Percentiles rank a stretch among this genome's conserved stretches.
Conservation (phyloP, 2,329 filamentous ascomycete genomes). For the Fusarium sp. region DNA sequence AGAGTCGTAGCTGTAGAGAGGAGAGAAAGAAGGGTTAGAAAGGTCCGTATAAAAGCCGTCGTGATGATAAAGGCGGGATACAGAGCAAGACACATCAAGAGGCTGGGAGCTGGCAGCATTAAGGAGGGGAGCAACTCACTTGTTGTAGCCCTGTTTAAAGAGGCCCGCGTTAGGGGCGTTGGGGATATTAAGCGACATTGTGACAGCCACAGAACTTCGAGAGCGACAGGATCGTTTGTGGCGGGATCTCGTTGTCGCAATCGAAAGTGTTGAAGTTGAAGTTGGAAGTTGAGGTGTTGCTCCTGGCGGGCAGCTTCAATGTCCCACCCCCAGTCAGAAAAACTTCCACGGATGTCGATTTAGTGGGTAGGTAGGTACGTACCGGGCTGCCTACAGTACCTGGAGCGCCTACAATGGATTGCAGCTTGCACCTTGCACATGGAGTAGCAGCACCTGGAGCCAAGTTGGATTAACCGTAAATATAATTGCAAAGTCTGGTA, state of each 20-base stretch:
- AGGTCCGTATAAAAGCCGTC: not conserved
- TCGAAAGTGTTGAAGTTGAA: constrained; percentile 30
- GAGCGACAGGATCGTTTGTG: constrained; percentile 31
- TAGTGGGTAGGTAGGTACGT: constrained; percentile 45
- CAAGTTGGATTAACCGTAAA: too few species aligned
- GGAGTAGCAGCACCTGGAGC: not conserved
- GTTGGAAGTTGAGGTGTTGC: constrained; percentile 39
- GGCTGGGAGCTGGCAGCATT: constrained; percentile 44
- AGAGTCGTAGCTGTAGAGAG: constrained; percentile 81
- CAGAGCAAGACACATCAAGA: constrained; percentile 34
- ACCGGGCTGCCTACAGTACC: constrained; percentile 39
- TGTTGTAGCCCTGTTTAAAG: constrained; percentile 97
- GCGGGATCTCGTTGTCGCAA: constrained; percentile 32
- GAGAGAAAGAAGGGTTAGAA: constrained; percentile 7
- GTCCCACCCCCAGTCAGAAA: constrained; percentile 39
- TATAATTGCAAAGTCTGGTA: not conserved
- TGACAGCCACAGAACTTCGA: constrained; percentile 40
- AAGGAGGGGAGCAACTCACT: constrained; percentile 66
- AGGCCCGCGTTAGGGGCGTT: constrained; percentile 91
- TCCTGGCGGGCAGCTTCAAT: constrained; percentile 40
- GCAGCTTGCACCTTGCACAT: not conserved
- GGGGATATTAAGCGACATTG: constrained; percentile 96
- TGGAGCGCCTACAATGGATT: not conserved
- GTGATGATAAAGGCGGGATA: constrained; percentile 12
- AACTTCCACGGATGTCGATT: constrained; percentile 43